These are phyloP conservation scores for Piper longum DNA, from an alignment of 164 flowering plant genomes.

Conservation along the genomic window DNA sequence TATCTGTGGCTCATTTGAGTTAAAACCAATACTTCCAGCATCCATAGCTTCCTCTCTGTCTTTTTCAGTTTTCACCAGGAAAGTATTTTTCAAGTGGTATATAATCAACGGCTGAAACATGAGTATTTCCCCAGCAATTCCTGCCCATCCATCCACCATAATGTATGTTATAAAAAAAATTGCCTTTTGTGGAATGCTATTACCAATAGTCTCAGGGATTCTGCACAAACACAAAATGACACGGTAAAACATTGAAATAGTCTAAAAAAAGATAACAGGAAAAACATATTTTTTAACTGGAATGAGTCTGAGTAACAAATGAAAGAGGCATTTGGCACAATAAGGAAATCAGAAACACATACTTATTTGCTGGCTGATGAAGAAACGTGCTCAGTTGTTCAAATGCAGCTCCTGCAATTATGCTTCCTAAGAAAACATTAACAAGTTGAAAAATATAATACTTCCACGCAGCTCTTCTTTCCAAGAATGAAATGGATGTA, in stretches of 20 bases:
- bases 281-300: too few relatives aligned
- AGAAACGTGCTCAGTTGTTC: slow-evolving; percentile 56
- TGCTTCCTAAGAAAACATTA: slow-evolving; percentile 84
- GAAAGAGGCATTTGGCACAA: neutral
- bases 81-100: slow-evolving; percentile 71
- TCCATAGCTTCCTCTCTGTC: slow-evolving; percentile 84
- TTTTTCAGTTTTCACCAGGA: slow-evolving; percentile 75
- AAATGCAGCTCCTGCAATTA: slow-evolving; percentile 75
- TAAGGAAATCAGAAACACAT: slow-evolving; percentile 13
- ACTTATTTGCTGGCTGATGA: slow-evolving; percentile 70
- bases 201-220: slow-evolving; percentile 62
- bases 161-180: slow-evolving; percentile 79
- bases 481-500: slow-evolving; percentile 41
- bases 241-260: neutral
- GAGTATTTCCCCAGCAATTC: slow-evolving; percentile 76
- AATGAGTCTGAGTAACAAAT: too few relatives aligned
- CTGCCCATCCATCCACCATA: slow-evolving; percentile 99
- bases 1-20: too few relatives aligned
- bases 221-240: slow-evolving; percentile 23
- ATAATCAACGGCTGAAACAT: slow-evolving; percentile 55
- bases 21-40: too few relatives aligned
- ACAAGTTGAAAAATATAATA: slow-evolving; percentile 60
- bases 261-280: neutral
- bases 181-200: slow-evolving; percentile 83
- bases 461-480: slow-evolving; percentile 68